Base-by-base conservation (phyloP, 441 rosid genomes). In the Croton laevigatus region DNA sequence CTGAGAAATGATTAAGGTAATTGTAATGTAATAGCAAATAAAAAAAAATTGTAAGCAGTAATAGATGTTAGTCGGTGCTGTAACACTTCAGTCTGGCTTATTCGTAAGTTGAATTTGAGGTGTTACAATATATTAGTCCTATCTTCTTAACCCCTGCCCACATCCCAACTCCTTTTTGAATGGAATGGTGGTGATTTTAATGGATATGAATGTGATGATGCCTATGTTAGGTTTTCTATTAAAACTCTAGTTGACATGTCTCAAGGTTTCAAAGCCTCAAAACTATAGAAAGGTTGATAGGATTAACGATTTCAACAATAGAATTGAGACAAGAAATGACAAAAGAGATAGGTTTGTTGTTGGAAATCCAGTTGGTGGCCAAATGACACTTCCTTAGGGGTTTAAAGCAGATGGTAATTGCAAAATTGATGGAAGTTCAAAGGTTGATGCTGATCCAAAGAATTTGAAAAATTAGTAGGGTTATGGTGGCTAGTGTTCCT, bases 241-340 rank as follows among this genome's bases (percentile, higher is more conserved):
- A 83, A 82, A 76, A 72, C 85, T 19, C 72, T 79, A 12, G 90
- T 86, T 73, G 84, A 83, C 74, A 63, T 59, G 68, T 73, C 81
- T 45, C 72, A 64, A 1, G 87, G 79, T 68, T 82, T 81, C 59
- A 84, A n/a, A 80, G 74, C 73, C 79, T 4, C 83, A 76, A 73
- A 73, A 66, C 37, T 59, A 36, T 71, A 66, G 65, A 55, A 84
- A 77, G 42, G 22, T 53, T 68, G 81, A 78, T 67, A 65, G 59
- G 32, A 80, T 74, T 73, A 62, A 73, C 66, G 85, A 81, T 37
- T 75, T 78, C 17, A 77, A 75, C 46, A 70, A 40, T 11, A 66
- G 57, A 23, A 57, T 19, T 68, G 70, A 70, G 57, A 78, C 73
- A 59, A 80, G 76, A 66, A 57, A n/a, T 68, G 70, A 70, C 55